phyloP scores from a whole-genome alignment of 2,329 filamentous ascomycete species.

The Ceratocystis huliohia region DNA sequence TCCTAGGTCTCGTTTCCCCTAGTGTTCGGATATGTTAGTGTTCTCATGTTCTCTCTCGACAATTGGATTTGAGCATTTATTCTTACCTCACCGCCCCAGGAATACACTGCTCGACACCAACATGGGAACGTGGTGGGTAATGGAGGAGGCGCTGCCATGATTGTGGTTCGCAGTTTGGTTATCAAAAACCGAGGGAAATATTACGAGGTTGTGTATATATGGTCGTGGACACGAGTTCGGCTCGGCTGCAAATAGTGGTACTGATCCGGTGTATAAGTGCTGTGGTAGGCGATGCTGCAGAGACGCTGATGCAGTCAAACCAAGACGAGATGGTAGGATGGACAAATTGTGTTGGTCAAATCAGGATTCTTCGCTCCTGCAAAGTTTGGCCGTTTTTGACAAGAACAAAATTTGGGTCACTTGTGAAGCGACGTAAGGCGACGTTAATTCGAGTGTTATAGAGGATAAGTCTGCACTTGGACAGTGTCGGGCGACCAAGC shows the following conservation, averaged over 20 bases:
- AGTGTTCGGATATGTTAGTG: slow-evolving; percentile 10
- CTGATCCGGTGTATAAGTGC: background rate
- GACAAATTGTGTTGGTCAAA: background rate
- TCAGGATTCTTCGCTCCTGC: too few species aligned
- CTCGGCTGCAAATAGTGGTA: slow-evolving; percentile 4
- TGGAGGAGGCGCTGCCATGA: slow-evolving; percentile 44
- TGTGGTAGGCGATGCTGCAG: background rate
- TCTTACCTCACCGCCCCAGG: slow-evolving; percentile 73
- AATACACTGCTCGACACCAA: slow-evolving; percentile 84
- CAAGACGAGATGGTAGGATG: background rate
- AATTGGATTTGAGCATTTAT: background rate
- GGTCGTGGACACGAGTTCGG: background rate
- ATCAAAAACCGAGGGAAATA: background rate
- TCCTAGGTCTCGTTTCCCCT: slow-evolving; percentile 85
- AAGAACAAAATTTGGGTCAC: too few species aligned
- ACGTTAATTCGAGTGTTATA: too few species aligned
- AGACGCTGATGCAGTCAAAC: slow-evolving; percentile 3
- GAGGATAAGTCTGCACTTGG: background rate
- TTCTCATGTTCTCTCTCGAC: background rate
- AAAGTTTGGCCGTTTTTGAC: too few species aligned
- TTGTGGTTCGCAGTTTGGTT: slow-evolving; percentile 21
- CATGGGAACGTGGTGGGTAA: slow-evolving; percentile 74
- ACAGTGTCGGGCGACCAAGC: background rate
- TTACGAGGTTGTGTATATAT: background rate
- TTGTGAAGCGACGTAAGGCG: too few species aligned